Conservation (phyloP, 148 eudicot genomes). For the Arctostaphylos glauca region DNA sequence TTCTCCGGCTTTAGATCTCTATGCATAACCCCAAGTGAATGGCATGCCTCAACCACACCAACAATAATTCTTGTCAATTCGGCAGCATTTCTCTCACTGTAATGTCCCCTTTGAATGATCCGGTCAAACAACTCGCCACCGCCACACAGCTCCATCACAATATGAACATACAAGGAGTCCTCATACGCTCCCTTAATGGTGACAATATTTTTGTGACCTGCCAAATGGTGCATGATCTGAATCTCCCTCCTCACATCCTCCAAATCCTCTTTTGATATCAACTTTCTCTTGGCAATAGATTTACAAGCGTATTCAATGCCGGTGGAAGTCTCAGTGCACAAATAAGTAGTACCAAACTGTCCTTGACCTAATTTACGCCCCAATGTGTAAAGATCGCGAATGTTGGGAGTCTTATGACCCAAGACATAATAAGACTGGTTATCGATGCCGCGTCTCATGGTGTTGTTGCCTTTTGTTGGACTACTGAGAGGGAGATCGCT, state of each 20-base stretch:
- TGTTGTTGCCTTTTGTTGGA: constrained; percentile 29
- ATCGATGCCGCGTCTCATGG: constrained; percentile 43
- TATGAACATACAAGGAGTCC: constrained; percentile 84
- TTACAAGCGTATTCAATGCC: constrained; percentile 79
- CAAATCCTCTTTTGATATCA: constrained; percentile 86
- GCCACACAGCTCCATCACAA: constrained; percentile 85
- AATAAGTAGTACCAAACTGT: constrained; percentile 87
- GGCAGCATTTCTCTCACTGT: constrained; percentile 89
- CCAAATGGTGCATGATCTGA: constrained; percentile 98
- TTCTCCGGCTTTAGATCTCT: constrained; percentile 97
- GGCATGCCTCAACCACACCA: constrained; percentile 96
- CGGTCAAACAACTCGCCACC: constrained; percentile 96
- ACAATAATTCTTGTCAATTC: constrained; percentile 82
- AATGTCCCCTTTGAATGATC: constrained; percentile 87
- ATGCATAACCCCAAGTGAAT: constrained; percentile 94
- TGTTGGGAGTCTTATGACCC: constrained; percentile 82
- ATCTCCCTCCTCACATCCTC: constrained; percentile 98
- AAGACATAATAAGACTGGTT: constrained; percentile 65
- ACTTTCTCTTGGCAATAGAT: constrained; percentile 90
- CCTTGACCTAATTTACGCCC: constrained; percentile 96
- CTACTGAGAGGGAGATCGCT: constrained; percentile 21
- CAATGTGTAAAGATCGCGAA: constrained; percentile 74
- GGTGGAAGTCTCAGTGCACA: constrained; percentile 75
- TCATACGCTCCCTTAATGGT: constrained; percentile 89
- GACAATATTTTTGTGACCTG: constrained; percentile 86